These are phyloP conservation scores for Geotrichum cucujoidarum DNA, from an alignment of 1,139 yeast genomes.

Conservation along the genomic window DNA sequence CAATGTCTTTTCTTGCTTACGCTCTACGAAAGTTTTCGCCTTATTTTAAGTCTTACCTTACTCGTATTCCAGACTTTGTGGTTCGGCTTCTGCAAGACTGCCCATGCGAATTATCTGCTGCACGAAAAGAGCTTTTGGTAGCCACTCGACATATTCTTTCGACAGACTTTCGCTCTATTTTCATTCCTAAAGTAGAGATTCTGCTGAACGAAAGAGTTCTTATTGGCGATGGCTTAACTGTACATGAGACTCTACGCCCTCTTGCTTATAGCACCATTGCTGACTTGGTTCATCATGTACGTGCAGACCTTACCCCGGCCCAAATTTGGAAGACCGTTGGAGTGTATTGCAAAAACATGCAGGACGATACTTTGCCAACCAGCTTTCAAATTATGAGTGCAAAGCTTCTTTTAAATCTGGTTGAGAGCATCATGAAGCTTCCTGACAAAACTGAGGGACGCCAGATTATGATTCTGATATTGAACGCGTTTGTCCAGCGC, in stretches of 20 bases:
- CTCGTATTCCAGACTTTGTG: conserved; percentile 77
- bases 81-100: conserved; percentile 87
- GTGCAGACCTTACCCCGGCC: conserved; percentile 74
- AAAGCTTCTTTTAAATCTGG: conserved; percentile 75
- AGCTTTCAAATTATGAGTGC: conserved; percentile 98
- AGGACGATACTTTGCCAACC: conserved; percentile 76
- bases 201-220: conserved; percentile 81
- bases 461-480: conserved; percentile 57
- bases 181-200: conserved; percentile 79
- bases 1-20: conserved; percentile 91
- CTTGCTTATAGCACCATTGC: conserved; percentile 95
- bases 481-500: conserved; percentile 83
- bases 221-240: conserved; percentile 89
- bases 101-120: conserved; percentile 91
- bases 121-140: conserved; percentile 86
- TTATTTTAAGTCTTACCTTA: conserved; percentile 57
- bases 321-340: conserved; percentile 87
- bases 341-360: conserved; percentile 74
- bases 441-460: conserved; percentile 83
- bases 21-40: conserved; percentile 81
- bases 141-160: conserved; percentile 92
- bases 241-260: conserved; percentile 79
- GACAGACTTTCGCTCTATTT: conserved; percentile 76
- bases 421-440: conserved; percentile 79
- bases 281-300: conserved; percentile 87